Evolutionary conservation across 495 filamentous ascomycete species (phyloP).

Genomic region (Tricharina praecox): DNA sequence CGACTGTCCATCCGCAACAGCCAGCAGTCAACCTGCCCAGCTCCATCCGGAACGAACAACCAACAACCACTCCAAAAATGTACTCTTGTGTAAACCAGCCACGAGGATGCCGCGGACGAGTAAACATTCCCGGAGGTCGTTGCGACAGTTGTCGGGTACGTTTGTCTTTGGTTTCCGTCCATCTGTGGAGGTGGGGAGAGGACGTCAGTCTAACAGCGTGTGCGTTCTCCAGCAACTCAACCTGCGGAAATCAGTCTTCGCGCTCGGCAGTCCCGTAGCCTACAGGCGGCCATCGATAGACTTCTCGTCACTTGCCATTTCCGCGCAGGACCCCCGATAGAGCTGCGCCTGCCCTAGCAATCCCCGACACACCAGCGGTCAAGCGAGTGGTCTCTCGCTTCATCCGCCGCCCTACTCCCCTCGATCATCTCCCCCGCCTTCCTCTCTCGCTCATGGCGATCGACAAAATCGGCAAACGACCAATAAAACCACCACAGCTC

Average conservation of each 20-base stretch:
- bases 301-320: slow-evolving; percentile 12
- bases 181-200: too few relatives aligned
- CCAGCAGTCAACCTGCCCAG: too few relatives aligned
- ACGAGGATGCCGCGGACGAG: slow-evolving; percentile 26
- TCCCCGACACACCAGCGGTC: too few relatives aligned
- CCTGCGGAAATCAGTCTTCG: slow-evolving; percentile 23
- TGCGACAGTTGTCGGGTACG: slow-evolving; percentile 25
- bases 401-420: background rate
- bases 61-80: slow-evolving; percentile 13
- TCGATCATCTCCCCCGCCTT: background rate
- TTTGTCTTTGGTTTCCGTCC: background rate
- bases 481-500: background rate
- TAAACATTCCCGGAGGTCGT: slow-evolving; percentile 22
- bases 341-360: background rate
- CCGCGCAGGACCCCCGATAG: slow-evolving; percentile 8
- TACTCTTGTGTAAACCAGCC: slow-evolving; percentile 27
- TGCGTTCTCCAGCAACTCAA: slow-evolving; percentile 26
- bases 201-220: too few relatives aligned
- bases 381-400: too few relatives aligned
- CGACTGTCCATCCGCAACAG: too few relatives aligned
- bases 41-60: too few relatives aligned
- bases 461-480: background rate
- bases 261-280: background rate
- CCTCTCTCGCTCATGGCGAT: background rate
- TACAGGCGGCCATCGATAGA: slow-evolving; percentile 24